Evolutionary conservation across 2,329 filamentous ascomycete genomes (phyloP).

Genomic region (Ascochyta fabae): DNA sequence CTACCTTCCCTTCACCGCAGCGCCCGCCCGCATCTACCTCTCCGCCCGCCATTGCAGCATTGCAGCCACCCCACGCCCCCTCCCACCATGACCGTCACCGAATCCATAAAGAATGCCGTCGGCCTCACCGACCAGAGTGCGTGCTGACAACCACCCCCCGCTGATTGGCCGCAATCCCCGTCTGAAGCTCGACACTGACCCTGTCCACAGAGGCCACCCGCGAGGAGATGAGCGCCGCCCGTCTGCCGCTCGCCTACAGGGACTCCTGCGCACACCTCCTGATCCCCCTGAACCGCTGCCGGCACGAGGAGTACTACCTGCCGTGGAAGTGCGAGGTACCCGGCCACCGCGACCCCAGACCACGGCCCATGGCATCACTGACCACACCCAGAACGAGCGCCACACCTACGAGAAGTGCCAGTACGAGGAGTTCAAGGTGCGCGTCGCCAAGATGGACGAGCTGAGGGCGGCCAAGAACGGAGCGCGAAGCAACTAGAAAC

Average conservation of each 20-base stretch:
- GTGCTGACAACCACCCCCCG: constrained; percentile 28
- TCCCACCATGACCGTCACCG: constrained; percentile 51
- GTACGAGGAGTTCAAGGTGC: constrained; percentile 98
- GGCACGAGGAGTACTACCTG: constrained; percentile 87
- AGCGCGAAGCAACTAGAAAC: constrained; percentile 76
- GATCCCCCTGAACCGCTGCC: constrained; percentile 95
- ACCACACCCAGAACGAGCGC: constrained; percentile 76
- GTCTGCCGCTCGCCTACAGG: constrained; percentile 86
- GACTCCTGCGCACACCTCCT: constrained; percentile 95
- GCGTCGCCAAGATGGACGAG: constrained; percentile 98
- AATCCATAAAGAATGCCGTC: constrained; percentile 57
- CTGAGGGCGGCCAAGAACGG: constrained; percentile 84
- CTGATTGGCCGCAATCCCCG: constrained; percentile 24
- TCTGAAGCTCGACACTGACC: constrained; percentile 38
- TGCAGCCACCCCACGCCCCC: constrained; percentile 20
- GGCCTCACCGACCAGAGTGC: constrained; percentile 50
- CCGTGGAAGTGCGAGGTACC: constrained; percentile 96
- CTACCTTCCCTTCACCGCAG: constrained; percentile 13
- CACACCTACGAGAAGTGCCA: constrained; percentile 99
- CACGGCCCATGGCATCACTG: constrained; percentile 9
- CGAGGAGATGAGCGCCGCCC: constrained; percentile 92
- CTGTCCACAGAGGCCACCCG: constrained; percentile 72
- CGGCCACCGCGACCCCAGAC: background rate
- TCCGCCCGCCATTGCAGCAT: constrained; percentile 13
- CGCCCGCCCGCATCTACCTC: constrained; percentile 18